Conservation (phyloP, 768 basidiomycete species). For the Podaxis carcinomalis region DNA sequence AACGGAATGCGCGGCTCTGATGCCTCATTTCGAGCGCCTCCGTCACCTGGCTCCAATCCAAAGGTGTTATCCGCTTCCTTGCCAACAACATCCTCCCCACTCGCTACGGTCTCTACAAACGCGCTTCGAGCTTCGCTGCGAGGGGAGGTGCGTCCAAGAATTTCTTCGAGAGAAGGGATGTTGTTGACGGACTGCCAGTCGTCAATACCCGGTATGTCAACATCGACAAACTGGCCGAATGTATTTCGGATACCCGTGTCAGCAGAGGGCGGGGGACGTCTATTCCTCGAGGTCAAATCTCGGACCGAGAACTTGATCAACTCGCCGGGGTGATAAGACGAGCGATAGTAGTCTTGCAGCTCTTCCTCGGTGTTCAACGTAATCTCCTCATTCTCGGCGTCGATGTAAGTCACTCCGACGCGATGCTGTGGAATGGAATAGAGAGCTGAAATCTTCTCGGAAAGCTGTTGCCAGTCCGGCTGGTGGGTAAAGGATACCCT, state of each 20-base stretch:
- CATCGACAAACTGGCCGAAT: conserved; percentile 45
- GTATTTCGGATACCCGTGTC: conserved; percentile 47
- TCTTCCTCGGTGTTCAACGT: conserved; percentile 76
- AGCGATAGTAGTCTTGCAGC: conserved; percentile 65
- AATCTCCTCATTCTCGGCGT: conserved; percentile 70
- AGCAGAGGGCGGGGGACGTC: conserved; percentile 25
- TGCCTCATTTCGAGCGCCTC: conserved; percentile 27
- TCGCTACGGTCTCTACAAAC: conserved; percentile 1
- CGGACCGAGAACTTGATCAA: conserved; percentile 59
- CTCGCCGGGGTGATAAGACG: conserved; percentile 24
- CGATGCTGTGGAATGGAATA: conserved; percentile 53
- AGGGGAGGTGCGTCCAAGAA: conserved; percentile 24
- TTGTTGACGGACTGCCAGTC: conserved; percentile 62
- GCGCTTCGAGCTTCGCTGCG: conserved; percentile 2
- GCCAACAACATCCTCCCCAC: conserved; percentile 20
- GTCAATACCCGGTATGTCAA: conserved; percentile 33
- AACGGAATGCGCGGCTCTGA: conserved; percentile 20
- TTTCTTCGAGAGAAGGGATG: conserved; percentile 28
- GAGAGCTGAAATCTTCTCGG: conserved; percentile 45
- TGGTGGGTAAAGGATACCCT: conserved; percentile 45
- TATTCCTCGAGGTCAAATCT: conserved; percentile 45
- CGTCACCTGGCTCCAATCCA: conserved; percentile 47
- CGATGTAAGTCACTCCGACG: conserved; percentile 68
- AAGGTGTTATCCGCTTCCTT: conserved; percentile 53
- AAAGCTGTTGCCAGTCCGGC: conserved; percentile 58